Base-by-base conservation (phyloP, 2,329 filamentous ascomycete species). In the Talaromyces sp. region DNA sequence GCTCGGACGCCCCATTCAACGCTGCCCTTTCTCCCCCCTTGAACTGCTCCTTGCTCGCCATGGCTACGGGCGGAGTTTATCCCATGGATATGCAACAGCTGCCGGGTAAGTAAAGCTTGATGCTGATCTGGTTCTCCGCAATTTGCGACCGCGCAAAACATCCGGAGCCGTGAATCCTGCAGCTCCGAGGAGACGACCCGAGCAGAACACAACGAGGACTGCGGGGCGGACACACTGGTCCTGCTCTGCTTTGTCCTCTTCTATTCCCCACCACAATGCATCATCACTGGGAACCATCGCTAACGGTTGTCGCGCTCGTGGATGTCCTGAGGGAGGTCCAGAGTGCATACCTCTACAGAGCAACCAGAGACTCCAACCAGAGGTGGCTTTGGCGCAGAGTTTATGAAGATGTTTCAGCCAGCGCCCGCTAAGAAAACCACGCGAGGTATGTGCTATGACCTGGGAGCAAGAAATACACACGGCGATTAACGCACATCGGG, bases 371-470 rank as follows among this genome's bases (percentile, higher is more conserved):
- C 61, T 42, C 55, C 63, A 13, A 61, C 50, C 20, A 54, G 55
- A 56, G 55, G 58, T 3, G 35, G 46, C 9, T 58, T 69, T 20
- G 63, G 64, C 13, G 51, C 64, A 17, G 68, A 71, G 33, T 65
- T 70, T 48, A 64, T 70, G 54, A 71, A 91, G 86, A 72, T 84
- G 75, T 61, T 78, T 87, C 56, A 81, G 27, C 37, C 9, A 14
- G 14, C 88, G 17, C 65, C 65, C 17, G 64, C 90, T 51, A 94
- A 91, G 77, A 90, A 86, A 68, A 83, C 82, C 11, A 91, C 88
- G n/a, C 82, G 88, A 81, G 88, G 89, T 90, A 74, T 65, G 71
- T 58, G 13, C 13, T 30, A 2, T 16, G 8, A n/a, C 16, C 27
- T 10, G 14, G 8, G 7, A 24, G 29, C 8, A 16, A 6, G 22